phyloP scores from a whole-genome alignment of 2,329 filamentous ascomycete genomes.

The Biscogniauxia sp. region DNA sequence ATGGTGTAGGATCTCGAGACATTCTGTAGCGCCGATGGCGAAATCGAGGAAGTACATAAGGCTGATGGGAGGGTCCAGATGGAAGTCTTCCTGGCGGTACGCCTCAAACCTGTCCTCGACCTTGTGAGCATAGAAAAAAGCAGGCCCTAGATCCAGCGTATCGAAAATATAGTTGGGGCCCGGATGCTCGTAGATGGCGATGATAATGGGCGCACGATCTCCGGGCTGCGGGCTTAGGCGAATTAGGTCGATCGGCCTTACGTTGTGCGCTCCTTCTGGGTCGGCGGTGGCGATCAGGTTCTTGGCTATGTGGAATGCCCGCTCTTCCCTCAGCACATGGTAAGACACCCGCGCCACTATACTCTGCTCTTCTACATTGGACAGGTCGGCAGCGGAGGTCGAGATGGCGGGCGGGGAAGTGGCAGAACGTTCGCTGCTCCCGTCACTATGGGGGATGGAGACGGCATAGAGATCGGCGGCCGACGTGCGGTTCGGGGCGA shows the following conservation, averaged over 20 bases:
- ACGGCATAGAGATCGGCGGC: conserved; percentile 40
- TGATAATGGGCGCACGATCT: conserved; percentile 69
- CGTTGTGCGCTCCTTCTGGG: conserved; percentile 71
- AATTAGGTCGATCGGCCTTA: conserved; percentile 76
- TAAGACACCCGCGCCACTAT: conserved; percentile 81
- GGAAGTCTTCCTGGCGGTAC: conserved; percentile 43
- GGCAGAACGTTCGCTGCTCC: conserved; percentile 37
- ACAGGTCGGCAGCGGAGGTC: conserved; percentile 45
- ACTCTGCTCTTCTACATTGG: conserved; percentile 55
- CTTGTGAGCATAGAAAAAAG: conserved; percentile 60
- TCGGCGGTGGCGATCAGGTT: conserved; percentile 69
- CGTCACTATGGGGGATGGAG: conserved; percentile 38
- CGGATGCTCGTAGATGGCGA: conserved; percentile 77
- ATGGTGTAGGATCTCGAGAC: conserved; percentile 88
- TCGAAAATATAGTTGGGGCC: conserved; percentile 71
- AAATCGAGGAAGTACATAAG: conserved; percentile 83
- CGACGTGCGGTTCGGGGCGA: conserved; percentile 43
- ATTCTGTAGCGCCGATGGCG: conserved; percentile 82
- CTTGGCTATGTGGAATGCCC: conserved; percentile 81
- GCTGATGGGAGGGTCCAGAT: conserved; percentile 60
- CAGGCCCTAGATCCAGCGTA: conserved; percentile 74
- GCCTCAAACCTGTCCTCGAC: conserved; percentile 50
- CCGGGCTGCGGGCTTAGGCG: conserved; percentile 65
- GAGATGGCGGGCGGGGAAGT: conserved; percentile 33
- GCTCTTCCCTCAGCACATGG: conserved; percentile 79